These are phyloP conservation scores for Pilaira anomala DNA, from an alignment of 192 early-diverging fungal genomes.

Conservation along the genomic window DNA sequence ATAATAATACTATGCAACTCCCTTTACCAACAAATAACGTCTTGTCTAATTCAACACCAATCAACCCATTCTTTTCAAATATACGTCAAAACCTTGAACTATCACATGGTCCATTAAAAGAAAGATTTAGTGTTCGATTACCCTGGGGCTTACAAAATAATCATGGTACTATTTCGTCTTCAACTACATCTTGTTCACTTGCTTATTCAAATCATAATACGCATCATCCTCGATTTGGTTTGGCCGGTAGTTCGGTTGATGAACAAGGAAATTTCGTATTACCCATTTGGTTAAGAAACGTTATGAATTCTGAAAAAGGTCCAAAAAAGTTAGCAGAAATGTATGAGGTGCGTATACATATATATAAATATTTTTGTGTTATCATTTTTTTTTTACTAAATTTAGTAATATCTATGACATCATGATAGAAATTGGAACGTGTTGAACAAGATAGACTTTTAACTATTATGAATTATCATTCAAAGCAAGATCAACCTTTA, in stretches of 20 bases:
- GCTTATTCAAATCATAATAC: neutral
- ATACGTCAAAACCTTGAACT: slow-evolving; percentile 50
- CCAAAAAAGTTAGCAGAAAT: slow-evolving; percentile 26
- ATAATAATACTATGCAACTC: neutral
- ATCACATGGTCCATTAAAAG: slow-evolving; percentile 41
- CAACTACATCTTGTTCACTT: neutral
- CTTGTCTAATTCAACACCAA: slow-evolving; percentile 34
- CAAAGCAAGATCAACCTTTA: slow-evolving; percentile 40
- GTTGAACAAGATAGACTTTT: slow-evolving; percentile 63
- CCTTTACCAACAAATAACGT: slow-evolving; percentile 29
- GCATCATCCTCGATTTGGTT: slow-evolving; percentile 8
- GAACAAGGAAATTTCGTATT: neutral
- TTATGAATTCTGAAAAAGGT: slow-evolving; percentile 15
- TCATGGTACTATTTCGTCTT: neutral
- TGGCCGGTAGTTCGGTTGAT: slow-evolving; percentile 10
- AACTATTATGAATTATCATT: slow-evolving; percentile 50
- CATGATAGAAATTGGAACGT: slow-evolving; percentile 46
- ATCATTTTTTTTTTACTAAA: no score
- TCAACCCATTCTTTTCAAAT: slow-evolving; percentile 54
- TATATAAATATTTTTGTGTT: no score
- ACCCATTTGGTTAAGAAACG: slow-evolving; percentile 14
- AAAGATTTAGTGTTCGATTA: slow-evolving; percentile 44
- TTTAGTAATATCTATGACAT: no score
- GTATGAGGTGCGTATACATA: slow-evolving; percentile 28
- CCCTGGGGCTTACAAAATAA: slow-evolving; percentile 23